Base-by-base conservation (phyloP, 768 basidiomycete species). In the Porphyrellus cyaneotinctus region DNA sequence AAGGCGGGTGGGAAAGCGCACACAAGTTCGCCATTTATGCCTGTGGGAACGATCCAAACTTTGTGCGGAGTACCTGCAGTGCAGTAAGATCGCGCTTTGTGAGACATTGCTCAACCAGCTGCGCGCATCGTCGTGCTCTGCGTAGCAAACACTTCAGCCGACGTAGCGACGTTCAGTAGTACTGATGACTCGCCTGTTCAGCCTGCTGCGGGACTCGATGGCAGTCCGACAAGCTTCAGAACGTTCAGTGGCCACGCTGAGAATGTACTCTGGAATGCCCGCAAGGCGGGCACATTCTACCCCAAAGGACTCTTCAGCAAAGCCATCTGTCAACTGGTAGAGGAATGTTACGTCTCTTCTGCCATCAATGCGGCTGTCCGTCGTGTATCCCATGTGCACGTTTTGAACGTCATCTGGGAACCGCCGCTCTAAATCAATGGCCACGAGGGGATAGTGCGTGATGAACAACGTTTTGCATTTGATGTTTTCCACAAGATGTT, bases 221-320 rank as follows among this genome's bases (percentile, higher is more conserved):
- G 75, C 68, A 13, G 58, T 58, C 62, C 82, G 81, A 74, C 93
- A 79, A 18, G 69, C 66, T 17, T 75, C 69, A 1, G 88, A 82
- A 31, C 76, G 74, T 50, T 74, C 65, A 12, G 77, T 66, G 15
- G 95, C 95, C 8, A 75, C 67, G 7, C 70, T 68, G 4, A 97
- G 75, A 9, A 98, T 76, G 2, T 68, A 55, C 58, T 87, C 84
- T 0, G 91, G 88, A 31, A 98, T 66, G 10, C 87, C 87, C 0
- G 95, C 95, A 23, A 97, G 78, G 39, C 91, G 80, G 9, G 85
- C 93, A 66, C 93, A 95, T 74, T 95, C 94, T 10, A 97, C 84
- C 12, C 94, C 94, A 64, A 94, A 97, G 0, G 91, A 93, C 62
- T 87, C 87, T 75, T 78, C 74, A 4, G 91, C 87, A 32, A 92